These are phyloP conservation scores for Cyclospora cayetanensis DNA, from an alignment of 169 alveolate species.

Conservation along the genomic window DNA sequence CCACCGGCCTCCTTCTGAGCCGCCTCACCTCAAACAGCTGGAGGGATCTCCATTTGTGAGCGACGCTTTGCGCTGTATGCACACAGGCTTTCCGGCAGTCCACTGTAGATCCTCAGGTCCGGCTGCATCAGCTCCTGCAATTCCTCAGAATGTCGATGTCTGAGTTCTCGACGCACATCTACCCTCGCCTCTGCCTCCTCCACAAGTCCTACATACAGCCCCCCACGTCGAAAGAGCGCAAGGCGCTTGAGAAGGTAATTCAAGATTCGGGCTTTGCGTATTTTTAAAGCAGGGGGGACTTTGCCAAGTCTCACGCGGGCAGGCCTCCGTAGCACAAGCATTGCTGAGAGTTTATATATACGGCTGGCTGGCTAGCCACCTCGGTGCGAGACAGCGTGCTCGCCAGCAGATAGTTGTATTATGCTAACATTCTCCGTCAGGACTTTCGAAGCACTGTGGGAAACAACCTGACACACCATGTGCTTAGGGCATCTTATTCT, in stretches of 20 bases:
- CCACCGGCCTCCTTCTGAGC: neutral
- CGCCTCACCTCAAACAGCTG: neutral
- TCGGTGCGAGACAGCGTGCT: too few species aligned
- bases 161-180: conserved; percentile 57
- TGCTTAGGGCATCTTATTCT: too few species aligned
- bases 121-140: conserved; percentile 66
- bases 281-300: too few species aligned
- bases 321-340: too few species aligned
- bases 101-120: conserved; percentile 70
- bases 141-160: conserved; percentile 69
- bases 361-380: too few species aligned
- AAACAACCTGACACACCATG: too few species aligned
- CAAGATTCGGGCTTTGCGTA: too few species aligned
- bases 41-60: neutral
- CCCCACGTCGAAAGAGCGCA: conserved; percentile 49
- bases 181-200: conserved; percentile 75
- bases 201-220: conserved; percentile 73
- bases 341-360: too few species aligned
- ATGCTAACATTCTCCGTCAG: too few species aligned
- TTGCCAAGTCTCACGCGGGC: too few species aligned
- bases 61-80: neutral
- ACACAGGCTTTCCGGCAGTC: conserved; percentile 74
- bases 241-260: conserved; percentile 58
- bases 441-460: too few species aligned
- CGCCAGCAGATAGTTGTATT: too few species aligned